These are phyloP conservation scores for Halophytophthora batemanensis DNA, from an alignment of 352 stramenopile species.

Conservation along the genomic window DNA sequence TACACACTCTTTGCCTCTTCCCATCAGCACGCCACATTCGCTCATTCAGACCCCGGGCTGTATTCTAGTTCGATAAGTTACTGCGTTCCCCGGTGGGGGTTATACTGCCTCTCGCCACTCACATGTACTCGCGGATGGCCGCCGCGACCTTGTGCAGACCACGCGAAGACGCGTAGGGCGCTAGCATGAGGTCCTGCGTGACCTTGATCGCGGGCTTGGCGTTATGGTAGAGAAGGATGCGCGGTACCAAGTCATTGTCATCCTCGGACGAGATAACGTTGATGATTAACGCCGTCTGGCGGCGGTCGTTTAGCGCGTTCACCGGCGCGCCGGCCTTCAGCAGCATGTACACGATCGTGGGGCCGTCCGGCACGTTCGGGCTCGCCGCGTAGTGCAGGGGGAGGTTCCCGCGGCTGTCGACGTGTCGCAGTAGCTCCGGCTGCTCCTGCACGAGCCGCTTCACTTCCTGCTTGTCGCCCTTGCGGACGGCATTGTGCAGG, in stretches of 20 bases:
- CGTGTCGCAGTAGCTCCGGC: slow-evolving; percentile 31
- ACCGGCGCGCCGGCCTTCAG: slow-evolving; percentile 45
- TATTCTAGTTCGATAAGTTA: too few relatives aligned
- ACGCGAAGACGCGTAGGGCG: slow-evolving; percentile 38
- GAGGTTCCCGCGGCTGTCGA: slow-evolving; percentile 53
- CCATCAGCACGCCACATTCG: too few relatives aligned
- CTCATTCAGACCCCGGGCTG: too few relatives aligned
- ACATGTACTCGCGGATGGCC: slow-evolving; percentile 55
- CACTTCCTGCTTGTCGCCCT: slow-evolving; percentile 40
- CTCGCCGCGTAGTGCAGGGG: slow-evolving; percentile 60
- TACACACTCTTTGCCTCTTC: too few relatives aligned
- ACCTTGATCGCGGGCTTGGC: slow-evolving; percentile 46
- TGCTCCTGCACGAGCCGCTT: slow-evolving; percentile 27
- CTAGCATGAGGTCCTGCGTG: slow-evolving; percentile 40
- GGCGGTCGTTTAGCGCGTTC: slow-evolving; percentile 48
- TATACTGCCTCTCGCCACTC: not conserved
- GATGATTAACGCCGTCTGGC: slow-evolving; percentile 51
- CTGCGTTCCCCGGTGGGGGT: too few relatives aligned
- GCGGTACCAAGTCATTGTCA: slow-evolving; percentile 44
- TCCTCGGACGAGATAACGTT: slow-evolving; percentile 50
- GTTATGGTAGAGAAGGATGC: slow-evolving; percentile 50
- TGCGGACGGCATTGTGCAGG: slow-evolving; percentile 52
- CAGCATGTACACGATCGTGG: slow-evolving; percentile 41
- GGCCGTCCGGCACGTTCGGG: slow-evolving; percentile 24
- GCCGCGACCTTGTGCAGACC: slow-evolving; percentile 43